Evolutionary conservation across 768 basidiomycete species (phyloP).

Genomic region (Gloeophyllum trabeum): DNA sequence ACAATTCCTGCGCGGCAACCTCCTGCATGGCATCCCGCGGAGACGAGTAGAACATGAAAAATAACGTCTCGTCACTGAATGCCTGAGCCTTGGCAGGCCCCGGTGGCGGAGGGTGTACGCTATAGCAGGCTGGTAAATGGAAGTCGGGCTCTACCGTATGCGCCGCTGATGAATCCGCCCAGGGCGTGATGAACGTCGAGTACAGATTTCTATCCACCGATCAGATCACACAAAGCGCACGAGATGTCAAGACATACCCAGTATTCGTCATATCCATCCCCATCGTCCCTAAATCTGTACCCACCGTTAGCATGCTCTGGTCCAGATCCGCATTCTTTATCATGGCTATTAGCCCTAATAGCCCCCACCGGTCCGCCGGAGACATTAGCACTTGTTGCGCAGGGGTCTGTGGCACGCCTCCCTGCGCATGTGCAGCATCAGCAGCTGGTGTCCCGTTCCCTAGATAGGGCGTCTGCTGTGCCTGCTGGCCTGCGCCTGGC

Average conservation of each 20-base stretch:
- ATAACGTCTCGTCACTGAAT: constrained; percentile 93
- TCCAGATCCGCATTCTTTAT: constrained; percentile 84
- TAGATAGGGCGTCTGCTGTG: constrained; percentile 14
- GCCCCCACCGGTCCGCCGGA: constrained; percentile 92
- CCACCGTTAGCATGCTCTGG: constrained; percentile 71
- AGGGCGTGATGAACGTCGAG: constrained; percentile 92
- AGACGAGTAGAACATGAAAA: constrained; percentile 96
- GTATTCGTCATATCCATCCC: constrained; percentile 80
- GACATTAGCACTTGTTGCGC: constrained; percentile 88
- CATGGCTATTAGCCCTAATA: constrained; percentile 75
- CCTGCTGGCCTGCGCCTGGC: constrained; percentile 16
- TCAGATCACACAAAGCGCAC: background rate
- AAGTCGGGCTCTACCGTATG: constrained; percentile 87
- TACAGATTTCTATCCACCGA: constrained; percentile 54
- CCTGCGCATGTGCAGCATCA: constrained; percentile 19
- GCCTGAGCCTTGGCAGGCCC: constrained; percentile 69
- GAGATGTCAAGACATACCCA: constrained; percentile 44
- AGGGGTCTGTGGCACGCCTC: constrained; percentile 65
- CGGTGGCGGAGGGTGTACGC: constrained; percentile 80
- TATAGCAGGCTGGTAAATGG: constrained; percentile 85
- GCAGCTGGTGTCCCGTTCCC: constrained; percentile 18
- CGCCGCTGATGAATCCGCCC: constrained; percentile 84
- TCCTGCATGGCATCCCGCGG: constrained; percentile 91
- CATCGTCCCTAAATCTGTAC: constrained; percentile 86
- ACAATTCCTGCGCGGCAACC: constrained; percentile 92